Base-by-base conservation (phyloP, 495 filamentous ascomycete genomes). In the Astrothelium macrocarpum region DNA sequence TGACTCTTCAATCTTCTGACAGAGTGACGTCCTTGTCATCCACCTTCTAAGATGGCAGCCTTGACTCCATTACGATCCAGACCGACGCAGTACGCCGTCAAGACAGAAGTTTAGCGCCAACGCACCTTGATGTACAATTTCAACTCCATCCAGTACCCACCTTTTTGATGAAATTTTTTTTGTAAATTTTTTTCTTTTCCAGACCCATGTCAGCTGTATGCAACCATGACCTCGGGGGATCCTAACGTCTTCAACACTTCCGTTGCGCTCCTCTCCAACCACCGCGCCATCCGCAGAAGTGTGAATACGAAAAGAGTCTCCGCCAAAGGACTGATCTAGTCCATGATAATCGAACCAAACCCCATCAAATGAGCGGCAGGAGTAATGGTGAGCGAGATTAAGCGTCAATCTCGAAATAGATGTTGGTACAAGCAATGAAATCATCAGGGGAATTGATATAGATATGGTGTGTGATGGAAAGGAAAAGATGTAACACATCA, bases 201-300 rank as follows among this genome's bases (percentile, higher is more conserved):
- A 56, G 49, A 29, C 49, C 9, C 26, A 56, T 56, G 7, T 28
- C 9, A 16, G 25, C 25, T 25, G 2, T 56, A 56, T 28, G 20
- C 49, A 56, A 56, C 20, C 9, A 56, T 20, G 20, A 29, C 49
- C 20, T 56, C 29, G 20, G 49, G 25, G 49, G 49, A 56, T 29
- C 49, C 49, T n/a, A 25, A 56, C 49, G 49, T 56, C 49, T 56
- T 56, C 49, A 56, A 56, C 49, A 56, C 49, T 56, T 56, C 49
- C 49, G 9, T 56, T 26, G 49, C 49, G 25, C 49, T 56, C 49
- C 26, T 56, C 49, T 56, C 49, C 49, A 56, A 56, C 20, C 49
- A 20, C 23, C 20, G 29, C 12, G 12, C 5, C 20, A 12, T 29
- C 49, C 49, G 23, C 20, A 56, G 49, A 56, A 56, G 49, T 56